phyloP scores from a whole-genome alignment of 768 basidiomycete genomes.

The Erythrobasidium yunnanense region DNA sequence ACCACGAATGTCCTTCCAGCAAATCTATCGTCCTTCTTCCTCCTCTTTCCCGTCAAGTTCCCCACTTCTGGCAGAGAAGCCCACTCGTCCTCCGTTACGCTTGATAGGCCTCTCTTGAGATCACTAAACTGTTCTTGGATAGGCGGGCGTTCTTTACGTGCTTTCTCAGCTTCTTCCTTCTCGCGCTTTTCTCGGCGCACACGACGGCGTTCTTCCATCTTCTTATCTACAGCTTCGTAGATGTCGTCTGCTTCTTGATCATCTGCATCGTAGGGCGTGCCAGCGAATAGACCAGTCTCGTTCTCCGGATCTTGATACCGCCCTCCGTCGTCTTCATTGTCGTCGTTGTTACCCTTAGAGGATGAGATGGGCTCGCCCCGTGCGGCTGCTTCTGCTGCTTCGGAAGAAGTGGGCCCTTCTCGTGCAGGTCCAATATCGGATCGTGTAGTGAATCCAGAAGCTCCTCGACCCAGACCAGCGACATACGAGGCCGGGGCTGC shows the following conservation, averaged over 20 bases:
- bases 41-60: constrained; percentile 83
- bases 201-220: constrained; percentile 76
- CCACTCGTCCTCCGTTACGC: constrained; percentile 86
- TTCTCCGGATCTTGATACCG: constrained; percentile 96
- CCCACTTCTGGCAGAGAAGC: constrained; percentile 84
- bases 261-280: constrained; percentile 80
- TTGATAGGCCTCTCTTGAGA: constrained; percentile 75
- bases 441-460: constrained; percentile 71
- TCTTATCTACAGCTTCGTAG: constrained; percentile 79
- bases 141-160: constrained; percentile 79
- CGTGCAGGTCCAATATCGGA: constrained; percentile 98
- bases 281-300: constrained; percentile 88
- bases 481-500: constrained; percentile 86
- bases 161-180: constrained; percentile 59
- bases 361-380: constrained; percentile 58
- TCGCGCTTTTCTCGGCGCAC: constrained; percentile 69
- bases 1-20: constrained; percentile 71
- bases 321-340: constrained; percentile 67
- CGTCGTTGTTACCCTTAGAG: constrained; percentile 57
- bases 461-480: constrained; percentile 96
- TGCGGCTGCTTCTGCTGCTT: constrained; percentile 75
- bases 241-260: constrained; percentile 96
- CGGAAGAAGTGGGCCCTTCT: constrained; percentile 85
- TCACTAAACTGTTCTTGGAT: constrained; percentile 94
- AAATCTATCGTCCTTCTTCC: constrained; percentile 50